phyloP scores from a whole-genome alignment of 495 filamentous ascomycete species.

The Aspergillus ellipticus region DNA sequence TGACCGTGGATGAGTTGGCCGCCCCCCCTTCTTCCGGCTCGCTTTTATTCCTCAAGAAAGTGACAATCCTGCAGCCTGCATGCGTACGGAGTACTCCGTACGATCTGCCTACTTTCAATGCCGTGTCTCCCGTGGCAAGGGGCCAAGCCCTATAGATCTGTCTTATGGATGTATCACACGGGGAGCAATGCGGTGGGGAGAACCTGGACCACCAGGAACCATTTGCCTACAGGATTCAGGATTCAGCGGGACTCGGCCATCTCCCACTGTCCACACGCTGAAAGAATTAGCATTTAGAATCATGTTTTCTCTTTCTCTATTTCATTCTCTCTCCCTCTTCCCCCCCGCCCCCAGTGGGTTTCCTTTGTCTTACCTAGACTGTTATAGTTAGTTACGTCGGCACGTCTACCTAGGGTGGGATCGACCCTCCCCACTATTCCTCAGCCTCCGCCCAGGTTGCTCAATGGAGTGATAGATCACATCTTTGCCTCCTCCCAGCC shows the following conservation, averaged over 20 bases:
- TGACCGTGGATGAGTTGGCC: not conserved
- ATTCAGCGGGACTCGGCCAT: too few relatives aligned
- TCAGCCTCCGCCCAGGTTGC: not conserved
- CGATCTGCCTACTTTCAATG: not conserved
- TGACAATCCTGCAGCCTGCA: not conserved
- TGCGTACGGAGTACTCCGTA: not conserved
- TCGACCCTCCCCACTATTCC: not conserved
- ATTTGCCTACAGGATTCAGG: too few relatives aligned
- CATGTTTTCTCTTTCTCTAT: too few relatives aligned
- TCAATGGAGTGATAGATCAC: constrained; percentile 18
- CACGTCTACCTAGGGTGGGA: not conserved
- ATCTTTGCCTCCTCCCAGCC: constrained; percentile 15
- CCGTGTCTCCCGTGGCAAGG: constrained; percentile 2
- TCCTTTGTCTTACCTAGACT: too few relatives aligned
- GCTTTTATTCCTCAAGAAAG: not conserved
- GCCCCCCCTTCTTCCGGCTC: not conserved
- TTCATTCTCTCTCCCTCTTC: not conserved
- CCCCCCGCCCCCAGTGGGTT: too few relatives aligned
- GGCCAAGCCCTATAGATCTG: constrained; percentile 5
- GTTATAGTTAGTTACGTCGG: not conserved
- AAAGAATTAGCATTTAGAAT: not conserved
- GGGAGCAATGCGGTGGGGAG: not conserved
- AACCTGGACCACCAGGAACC: not conserved
- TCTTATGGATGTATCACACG: constrained; percentile 20
- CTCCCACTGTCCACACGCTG: not conserved